Conservation (phyloP, 176 grass and related monocot genomes). For the Ensete glaucum region DNA sequence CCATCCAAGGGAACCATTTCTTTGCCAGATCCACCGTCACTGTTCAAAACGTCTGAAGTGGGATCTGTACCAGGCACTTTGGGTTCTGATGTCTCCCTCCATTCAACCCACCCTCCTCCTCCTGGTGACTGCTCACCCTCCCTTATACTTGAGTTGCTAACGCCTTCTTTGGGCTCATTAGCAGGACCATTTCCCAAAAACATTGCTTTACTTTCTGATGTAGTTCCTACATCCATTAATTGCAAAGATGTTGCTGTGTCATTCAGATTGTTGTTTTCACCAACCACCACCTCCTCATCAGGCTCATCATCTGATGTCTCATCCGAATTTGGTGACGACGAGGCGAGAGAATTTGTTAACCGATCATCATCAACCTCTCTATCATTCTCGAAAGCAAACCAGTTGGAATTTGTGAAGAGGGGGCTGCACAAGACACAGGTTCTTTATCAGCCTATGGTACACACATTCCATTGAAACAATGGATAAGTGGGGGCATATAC, state of each 20-base stretch:
- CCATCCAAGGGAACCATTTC: not conserved
- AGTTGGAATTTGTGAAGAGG: constrained; percentile 97
- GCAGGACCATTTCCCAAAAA: constrained; percentile 11
- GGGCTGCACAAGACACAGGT: constrained; percentile 43
- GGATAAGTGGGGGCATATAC: not conserved
- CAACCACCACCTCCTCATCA: constrained; percentile 35
- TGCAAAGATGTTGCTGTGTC: constrained; percentile 24
- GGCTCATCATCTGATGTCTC: constrained; percentile 30
- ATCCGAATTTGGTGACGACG: constrained; percentile 58
- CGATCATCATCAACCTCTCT: constrained; percentile 53
- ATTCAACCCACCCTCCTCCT: constrained; percentile 7
- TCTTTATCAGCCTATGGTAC: constrained; percentile 17
- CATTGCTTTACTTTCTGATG: not conserved
- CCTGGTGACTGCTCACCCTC: constrained; percentile 7
- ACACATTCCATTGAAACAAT: not conserved
- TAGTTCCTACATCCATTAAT: not conserved
- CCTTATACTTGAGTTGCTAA: not conserved
- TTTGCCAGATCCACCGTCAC: not conserved
- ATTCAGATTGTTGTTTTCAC: constrained; percentile 22
- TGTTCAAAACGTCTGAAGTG: constrained; percentile 2
- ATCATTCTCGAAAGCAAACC: constrained; percentile 98
- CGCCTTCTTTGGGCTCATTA: constrained; percentile 4
- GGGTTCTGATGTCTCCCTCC: constrained; percentile 3
- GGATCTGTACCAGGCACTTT: not conserved
- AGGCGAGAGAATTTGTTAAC: constrained; percentile 47